Evolutionary conservation across 768 basidiomycete species (phyloP), one percentile per base, ranked within the genome.

Genomic region (Boletales sp.): DNA sequence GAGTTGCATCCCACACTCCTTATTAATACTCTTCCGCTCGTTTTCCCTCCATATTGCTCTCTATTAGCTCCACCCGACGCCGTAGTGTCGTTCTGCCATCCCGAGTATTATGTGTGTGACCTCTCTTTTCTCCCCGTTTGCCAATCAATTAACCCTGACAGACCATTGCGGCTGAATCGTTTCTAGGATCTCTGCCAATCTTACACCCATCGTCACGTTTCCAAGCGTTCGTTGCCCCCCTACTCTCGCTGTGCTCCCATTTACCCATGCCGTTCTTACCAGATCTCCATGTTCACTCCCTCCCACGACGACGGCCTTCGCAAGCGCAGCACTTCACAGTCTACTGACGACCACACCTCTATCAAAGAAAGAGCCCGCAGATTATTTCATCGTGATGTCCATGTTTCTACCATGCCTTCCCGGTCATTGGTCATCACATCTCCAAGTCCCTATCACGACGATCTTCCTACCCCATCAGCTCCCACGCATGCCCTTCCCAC

Each of bases 281-380:
- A 60, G 55, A 40, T 48, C 12, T 40, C 44, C 39, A 65, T 65
- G 63, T 52, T 62, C n/a, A 12, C 47, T 14, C 10, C 21, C 1
- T 32, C 32, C 4, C 39, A 19, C 7, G 24, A n/a, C 32, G 14
- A 51, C 12, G 39, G 32, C 14, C 37, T 43, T 3, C 50, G 52
- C 47, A 48, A 48, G 18, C 58, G 55, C 45, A 62, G 45, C 9
- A 52, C 45, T 24, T 65, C 60, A 32, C 53, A 43, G 32, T 56
- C 63, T 17, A 48, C 48, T 2, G 53, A 63, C 29, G 62, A 66
- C 30, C 45, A 40, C 0, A 21, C 21, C 21, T 45, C 48, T 13
- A 38, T 29, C 40, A 54, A 44, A 38, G 47, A 50, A 31, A 34
- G 19, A 35, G 43, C 53, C 21, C 59, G 40, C 56, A 58, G 42